A percentile compares a stretch with the other conserved stretches of the same genome.
These are phyloP conservation scores for Verticillium nubilum DNA, from an alignment of 2,329 filamentous ascomycete species.

Conservation along the genomic window DNA sequence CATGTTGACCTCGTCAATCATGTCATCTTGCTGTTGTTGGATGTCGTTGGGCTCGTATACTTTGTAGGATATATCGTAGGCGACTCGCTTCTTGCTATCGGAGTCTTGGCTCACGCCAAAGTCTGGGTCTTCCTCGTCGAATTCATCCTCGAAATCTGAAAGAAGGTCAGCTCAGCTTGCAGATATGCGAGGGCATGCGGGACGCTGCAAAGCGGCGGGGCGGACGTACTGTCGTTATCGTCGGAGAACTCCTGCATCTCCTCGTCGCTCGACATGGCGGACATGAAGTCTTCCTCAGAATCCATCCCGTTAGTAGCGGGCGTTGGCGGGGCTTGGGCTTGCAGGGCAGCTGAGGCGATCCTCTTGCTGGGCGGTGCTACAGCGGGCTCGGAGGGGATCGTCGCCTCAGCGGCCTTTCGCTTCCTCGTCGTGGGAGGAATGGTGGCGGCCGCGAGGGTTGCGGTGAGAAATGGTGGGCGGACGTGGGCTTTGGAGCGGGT, in stretches of 20 bases:
- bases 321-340: slow-evolving; percentile 47
- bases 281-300: slow-evolving; percentile 93
- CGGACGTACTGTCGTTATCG: slow-evolving; percentile 40
- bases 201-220: slow-evolving; percentile 6
- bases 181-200: slow-evolving; percentile 1
- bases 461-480: neutral
- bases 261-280: slow-evolving; percentile 71
- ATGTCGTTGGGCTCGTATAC: slow-evolving; percentile 79
- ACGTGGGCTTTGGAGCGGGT: neutral
- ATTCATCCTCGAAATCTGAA: slow-evolving; percentile 51
- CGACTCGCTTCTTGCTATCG: slow-evolving; percentile 63
- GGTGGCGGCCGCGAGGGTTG: slow-evolving; percentile 30
- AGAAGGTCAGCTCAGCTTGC: neutral
- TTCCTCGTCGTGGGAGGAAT: slow-evolving; percentile 57
- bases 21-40: slow-evolving; percentile 74
- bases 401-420: slow-evolving; percentile 62
- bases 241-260: slow-evolving; percentile 75
- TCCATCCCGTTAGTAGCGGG: slow-evolving; percentile 70
- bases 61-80: slow-evolving; percentile 80
- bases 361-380: slow-evolving; percentile 45
- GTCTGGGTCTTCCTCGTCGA: slow-evolving; percentile 52
- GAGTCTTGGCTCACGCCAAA: slow-evolving; percentile 55
- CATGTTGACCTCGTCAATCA: slow-evolving; percentile 85
- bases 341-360: slow-evolving; percentile 45
- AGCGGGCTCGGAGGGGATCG: slow-evolving; percentile 41